Percentiles rank a stretch among this genome's conserved stretches.
phyloP scores from a whole-genome alignment of 2,329 filamentous ascomycete genomes.

The Drechslerella stenobrocha region DNA sequence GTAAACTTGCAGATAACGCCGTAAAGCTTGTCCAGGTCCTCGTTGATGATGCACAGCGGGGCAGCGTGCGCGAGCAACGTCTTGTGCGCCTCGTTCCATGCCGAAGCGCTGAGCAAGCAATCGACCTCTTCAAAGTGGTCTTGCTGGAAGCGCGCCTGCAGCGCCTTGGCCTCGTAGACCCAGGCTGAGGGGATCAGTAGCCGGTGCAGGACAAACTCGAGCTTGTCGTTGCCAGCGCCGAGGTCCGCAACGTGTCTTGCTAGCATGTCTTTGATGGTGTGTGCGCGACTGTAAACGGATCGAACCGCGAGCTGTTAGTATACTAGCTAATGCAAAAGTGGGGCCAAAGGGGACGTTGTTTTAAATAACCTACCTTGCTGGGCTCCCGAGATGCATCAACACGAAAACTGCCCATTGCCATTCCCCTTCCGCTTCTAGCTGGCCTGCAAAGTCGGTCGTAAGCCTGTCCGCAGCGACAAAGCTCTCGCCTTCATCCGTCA shows the following conservation, averaged over 20 bases:
- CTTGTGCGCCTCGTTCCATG: constrained; percentile 78
- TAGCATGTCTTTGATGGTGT: constrained; percentile 72
- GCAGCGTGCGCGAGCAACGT: constrained; percentile 80
- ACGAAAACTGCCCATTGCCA: constrained; percentile 76
- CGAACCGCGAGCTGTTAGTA: background rate
- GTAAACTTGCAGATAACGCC: constrained; percentile 73
- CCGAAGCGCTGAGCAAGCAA: constrained; percentile 75
- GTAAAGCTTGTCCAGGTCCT: constrained; percentile 72
- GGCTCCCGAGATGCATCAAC: constrained; percentile 71
- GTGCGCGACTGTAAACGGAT: constrained; percentile 65
- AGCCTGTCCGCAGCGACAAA: constrained; percentile 65
- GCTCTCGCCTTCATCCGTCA: constrained; percentile 61
- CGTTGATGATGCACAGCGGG: constrained; percentile 77
- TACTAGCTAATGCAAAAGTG: no score
- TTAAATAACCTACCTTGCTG: constrained; percentile 55
- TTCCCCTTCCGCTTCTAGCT: constrained; percentile 66
- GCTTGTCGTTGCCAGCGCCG: constrained; percentile 61
- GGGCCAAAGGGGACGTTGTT: no score
- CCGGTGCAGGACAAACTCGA: constrained; percentile 66
- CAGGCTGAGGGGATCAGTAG: constrained; percentile 74
- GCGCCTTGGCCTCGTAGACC: constrained; percentile 78
- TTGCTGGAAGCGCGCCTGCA: constrained; percentile 74
- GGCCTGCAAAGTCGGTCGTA: constrained; percentile 67
- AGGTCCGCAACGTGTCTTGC: constrained; percentile 71
- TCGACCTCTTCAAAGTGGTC: constrained; percentile 73